Conservation (phyloP, 345 rosid genomes). For the Eucalyptus fibrosa region DNA sequence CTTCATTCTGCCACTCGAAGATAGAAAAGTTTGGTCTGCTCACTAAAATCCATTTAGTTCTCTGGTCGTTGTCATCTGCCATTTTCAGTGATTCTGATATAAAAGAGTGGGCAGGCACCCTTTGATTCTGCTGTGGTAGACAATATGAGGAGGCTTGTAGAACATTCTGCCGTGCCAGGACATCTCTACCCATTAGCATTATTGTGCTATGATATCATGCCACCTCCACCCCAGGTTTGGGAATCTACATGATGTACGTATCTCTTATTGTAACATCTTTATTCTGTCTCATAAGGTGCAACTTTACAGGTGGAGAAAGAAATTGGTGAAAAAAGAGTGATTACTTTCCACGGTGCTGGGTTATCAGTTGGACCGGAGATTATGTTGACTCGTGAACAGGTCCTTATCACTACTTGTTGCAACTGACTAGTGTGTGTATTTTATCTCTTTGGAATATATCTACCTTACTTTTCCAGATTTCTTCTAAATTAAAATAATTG, state of each 20-base stretch:
- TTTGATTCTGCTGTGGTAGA: conserved; percentile 91
- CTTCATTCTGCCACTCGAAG: background rate
- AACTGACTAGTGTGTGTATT: background rate
- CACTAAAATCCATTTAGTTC: background rate
- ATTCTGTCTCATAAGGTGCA: too few species aligned
- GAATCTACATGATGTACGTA: too few species aligned
- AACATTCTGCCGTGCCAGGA: too few species aligned
- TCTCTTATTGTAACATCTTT: too few species aligned
- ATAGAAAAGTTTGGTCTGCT: background rate
- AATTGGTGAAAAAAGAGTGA: conserved; percentile 79
- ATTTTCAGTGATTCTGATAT: background rate
- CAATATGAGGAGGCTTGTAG: too few species aligned
- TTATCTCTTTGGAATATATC: background rate
- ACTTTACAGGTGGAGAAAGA: conserved; percentile 76
- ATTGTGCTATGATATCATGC: too few species aligned
- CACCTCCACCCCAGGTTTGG: too few species aligned
- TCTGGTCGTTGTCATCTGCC: background rate
- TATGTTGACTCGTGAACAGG: too few species aligned
- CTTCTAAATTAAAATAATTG: background rate
- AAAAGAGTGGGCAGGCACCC: conserved; percentile 50
- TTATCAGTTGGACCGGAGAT: conserved; percentile 58
- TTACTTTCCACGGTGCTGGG: conserved; percentile 61
- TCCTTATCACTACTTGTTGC: background rate
- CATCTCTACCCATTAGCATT: too few species aligned
- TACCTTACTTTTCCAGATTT: background rate